phyloP scores from a whole-genome alignment of 2,329 filamentous ascomycete species.

The Trichophyton simii region DNA sequence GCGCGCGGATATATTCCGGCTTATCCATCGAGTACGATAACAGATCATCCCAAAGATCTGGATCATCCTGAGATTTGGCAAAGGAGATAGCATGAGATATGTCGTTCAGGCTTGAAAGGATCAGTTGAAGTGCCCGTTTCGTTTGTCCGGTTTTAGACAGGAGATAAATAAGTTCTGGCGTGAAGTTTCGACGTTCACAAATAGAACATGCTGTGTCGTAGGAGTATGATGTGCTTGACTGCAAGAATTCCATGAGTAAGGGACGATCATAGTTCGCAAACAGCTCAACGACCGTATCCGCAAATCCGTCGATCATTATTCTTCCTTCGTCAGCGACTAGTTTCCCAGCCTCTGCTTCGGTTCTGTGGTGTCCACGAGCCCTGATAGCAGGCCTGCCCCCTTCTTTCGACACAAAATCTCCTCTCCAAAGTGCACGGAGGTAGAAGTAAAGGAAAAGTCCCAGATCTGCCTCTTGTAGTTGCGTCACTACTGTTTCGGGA shows the following conservation, averaged over 20 bases:
- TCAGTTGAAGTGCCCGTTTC: constrained; percentile 79
- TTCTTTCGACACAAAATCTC: constrained; percentile 44
- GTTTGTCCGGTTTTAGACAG: constrained; percentile 92
- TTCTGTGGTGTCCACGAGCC: constrained; percentile 26
- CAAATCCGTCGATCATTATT: constrained; percentile 69
- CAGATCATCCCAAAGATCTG: constrained; percentile 87
- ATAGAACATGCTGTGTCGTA: constrained; percentile 60
- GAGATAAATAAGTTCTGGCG: constrained; percentile 87
- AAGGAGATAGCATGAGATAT: constrained; percentile 89
- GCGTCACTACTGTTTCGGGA: constrained; percentile 62
- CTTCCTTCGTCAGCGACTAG: constrained; percentile 45
- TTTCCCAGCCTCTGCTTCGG: constrained; percentile 32
- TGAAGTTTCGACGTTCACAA: constrained; percentile 69
- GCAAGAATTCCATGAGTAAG: constrained; percentile 76
- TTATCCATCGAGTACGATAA: constrained; percentile 97
- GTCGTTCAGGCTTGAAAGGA: constrained; percentile 84
- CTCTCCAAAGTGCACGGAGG: constrained; percentile 71
- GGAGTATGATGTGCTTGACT: constrained; percentile 72
- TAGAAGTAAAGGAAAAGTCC: constrained; percentile 84
- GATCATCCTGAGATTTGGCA: constrained; percentile 83
- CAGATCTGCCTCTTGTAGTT: constrained; percentile 56
- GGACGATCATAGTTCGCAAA: constrained; percentile 74
- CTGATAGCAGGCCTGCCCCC: constrained; percentile 23
- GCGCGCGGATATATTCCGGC: constrained; percentile 78
- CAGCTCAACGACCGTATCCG: constrained; percentile 71